Conservation (phyloP, 371 early-diverging fungal genomes). For the Amoeboaphelidium protococcarum region DNA sequence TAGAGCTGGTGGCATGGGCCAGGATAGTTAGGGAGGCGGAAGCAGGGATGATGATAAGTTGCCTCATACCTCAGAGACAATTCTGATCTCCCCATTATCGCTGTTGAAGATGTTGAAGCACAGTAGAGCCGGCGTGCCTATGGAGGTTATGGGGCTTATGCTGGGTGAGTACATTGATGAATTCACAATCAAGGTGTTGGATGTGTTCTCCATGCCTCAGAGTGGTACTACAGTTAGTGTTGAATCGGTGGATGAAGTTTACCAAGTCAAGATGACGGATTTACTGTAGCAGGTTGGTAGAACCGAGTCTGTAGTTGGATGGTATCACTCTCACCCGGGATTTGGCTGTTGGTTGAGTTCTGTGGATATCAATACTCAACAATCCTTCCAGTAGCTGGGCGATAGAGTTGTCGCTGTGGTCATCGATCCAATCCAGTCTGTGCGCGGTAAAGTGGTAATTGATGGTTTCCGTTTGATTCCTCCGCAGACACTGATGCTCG, state of each 20-base stretch:
- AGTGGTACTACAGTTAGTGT: slow-evolving; percentile 98
- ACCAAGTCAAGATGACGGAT: slow-evolving; percentile 99
- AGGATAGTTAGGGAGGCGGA: no score
- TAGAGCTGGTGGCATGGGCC: no score
- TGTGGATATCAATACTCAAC: slow-evolving; percentile 98
- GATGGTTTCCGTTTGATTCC: slow-evolving; percentile 98
- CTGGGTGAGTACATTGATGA: slow-evolving; percentile 99
- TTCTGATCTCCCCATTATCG: slow-evolving; percentile 97
- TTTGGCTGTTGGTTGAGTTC: slow-evolving; percentile 99
- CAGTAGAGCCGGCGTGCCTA: slow-evolving; percentile 97
- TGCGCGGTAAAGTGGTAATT: slow-evolving; percentile 99
- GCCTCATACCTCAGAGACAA: slow-evolving; percentile 97
- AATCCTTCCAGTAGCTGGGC: slow-evolving; percentile 88
- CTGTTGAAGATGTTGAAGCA: slow-evolving; percentile 90
- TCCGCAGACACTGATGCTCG: slow-evolving; percentile 58
- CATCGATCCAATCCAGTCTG: slow-evolving; percentile 98
- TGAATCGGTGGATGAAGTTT: slow-evolving; percentile 98
- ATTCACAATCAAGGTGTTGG: slow-evolving; percentile 97
- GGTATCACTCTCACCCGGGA: slow-evolving; percentile 99
- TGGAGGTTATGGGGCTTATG: slow-evolving; percentile 99
- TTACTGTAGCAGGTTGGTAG: slow-evolving; percentile 98
- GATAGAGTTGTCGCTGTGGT: slow-evolving; percentile 98
- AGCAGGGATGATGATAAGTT: no score
- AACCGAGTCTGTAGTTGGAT: slow-evolving; percentile 99
- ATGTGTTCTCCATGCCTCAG: slow-evolving; percentile 99